phyloP scores from a whole-genome alignment of 2,329 filamentous ascomycete genomes.

The Colletotrichum noveboracense region DNA sequence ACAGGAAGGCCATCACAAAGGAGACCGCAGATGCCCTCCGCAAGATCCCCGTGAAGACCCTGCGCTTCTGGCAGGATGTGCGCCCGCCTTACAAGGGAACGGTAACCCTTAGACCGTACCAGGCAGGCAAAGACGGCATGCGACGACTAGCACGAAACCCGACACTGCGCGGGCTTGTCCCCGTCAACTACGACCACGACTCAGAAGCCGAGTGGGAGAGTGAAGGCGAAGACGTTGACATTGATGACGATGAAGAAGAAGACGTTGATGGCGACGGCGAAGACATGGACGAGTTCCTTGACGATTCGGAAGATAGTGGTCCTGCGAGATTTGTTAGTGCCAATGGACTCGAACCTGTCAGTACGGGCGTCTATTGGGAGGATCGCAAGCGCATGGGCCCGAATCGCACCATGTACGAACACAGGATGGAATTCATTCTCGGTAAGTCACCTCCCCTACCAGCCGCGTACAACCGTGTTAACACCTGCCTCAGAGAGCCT shows the following conservation, averaged over 20 bases:
- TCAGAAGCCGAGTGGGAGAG: slow-evolving; percentile 87
- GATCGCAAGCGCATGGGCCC: slow-evolving; percentile 53
- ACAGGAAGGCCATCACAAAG: slow-evolving; percentile 35
- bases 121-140: slow-evolving; percentile 50
- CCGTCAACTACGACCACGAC: slow-evolving; percentile 82
- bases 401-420: slow-evolving; percentile 58
- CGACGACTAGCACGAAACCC: slow-evolving; percentile 59
- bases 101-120: slow-evolving; percentile 63
- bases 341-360: slow-evolving; percentile 77
- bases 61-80: slow-evolving; percentile 69
- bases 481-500: slow-evolving; percentile 46
- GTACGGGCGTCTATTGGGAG: slow-evolving; percentile 86
- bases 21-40: slow-evolving; percentile 47
- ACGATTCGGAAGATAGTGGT: slow-evolving; percentile 78
- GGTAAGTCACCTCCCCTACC: slow-evolving; percentile 52
- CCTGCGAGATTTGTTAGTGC: slow-evolving; percentile 61
- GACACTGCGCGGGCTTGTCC: slow-evolving; percentile 53
- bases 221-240: slow-evolving; percentile 72
- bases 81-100: slow-evolving; percentile 77
- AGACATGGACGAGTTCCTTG: slow-evolving; percentile 86
- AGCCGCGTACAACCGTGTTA: slow-evolving; percentile 21
- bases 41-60: slow-evolving; percentile 65
- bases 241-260: slow-evolving; percentile 71
- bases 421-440: slow-evolving; percentile 77
- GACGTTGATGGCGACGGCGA: slow-evolving; percentile 79